These are phyloP conservation scores for Rhazya stricta DNA, from an alignment of 257 asterid species.

Conservation along the genomic window DNA sequence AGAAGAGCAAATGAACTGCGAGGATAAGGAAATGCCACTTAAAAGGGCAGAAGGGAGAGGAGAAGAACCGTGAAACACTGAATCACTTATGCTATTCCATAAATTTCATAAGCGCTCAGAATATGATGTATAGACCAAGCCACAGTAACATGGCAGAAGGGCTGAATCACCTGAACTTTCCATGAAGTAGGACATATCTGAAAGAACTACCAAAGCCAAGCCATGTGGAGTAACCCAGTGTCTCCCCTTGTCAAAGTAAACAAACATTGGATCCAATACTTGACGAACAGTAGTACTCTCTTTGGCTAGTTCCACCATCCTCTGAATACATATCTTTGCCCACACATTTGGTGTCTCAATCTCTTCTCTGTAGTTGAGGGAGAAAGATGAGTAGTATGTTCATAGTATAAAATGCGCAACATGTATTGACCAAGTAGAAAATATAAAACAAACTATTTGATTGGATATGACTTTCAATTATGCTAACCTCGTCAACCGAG, in stretches of 20 bases:
- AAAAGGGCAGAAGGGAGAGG: not conserved
- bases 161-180: slow-evolving; percentile 65
- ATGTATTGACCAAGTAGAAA: not conserved
- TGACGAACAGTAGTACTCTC: slow-evolving; percentile 90
- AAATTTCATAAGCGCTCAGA: not conserved
- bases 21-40: not conserved
- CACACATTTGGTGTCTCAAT: slow-evolving; percentile 76
- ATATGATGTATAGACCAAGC: slow-evolving; percentile 5
- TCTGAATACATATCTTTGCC: slow-evolving; percentile 89
- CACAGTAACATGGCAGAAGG: slow-evolving; percentile 2
- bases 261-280: slow-evolving; percentile 80
- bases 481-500: slow-evolving; percentile 60
- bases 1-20: not conserved
- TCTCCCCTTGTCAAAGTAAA: slow-evolving; percentile 63
- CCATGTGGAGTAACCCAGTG: slow-evolving; percentile 81
- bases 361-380: slow-evolving; percentile 63
- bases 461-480: not conserved
- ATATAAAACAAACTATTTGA: not conserved
- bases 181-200: slow-evolving; percentile 71
- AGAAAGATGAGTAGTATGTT: slow-evolving; percentile 10
- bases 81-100: too few species aligned
- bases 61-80: not conserved
- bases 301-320: slow-evolving; percentile 83
- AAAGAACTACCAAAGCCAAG: slow-evolving; percentile 61
- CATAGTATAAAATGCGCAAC: not conserved